Evolutionary conservation across 2,329 filamentous ascomycete genomes (phyloP).

Genomic region (Didymella sp.): DNA sequence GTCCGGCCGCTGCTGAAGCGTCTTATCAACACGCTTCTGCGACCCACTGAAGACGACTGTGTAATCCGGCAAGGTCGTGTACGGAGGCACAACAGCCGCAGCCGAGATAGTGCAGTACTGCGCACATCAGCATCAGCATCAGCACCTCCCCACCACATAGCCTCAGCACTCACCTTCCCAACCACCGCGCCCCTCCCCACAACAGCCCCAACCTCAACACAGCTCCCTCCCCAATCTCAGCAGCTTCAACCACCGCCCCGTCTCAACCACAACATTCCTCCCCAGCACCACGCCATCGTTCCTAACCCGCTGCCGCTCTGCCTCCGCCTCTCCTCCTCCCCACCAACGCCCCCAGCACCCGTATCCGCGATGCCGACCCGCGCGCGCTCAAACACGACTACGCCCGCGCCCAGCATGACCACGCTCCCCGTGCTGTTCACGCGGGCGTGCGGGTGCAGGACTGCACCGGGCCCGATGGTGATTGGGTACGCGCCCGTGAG

Average conservation of each 20-base stretch:
- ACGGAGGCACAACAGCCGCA: slow-evolving; percentile 43
- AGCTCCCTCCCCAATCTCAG: slow-evolving; percentile 48
- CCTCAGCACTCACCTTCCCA: slow-evolving; percentile 49
- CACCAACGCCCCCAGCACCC: slow-evolving; percentile 20
- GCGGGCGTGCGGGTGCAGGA: slow-evolving; percentile 83
- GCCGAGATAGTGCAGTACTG: slow-evolving; percentile 56
- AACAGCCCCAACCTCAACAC: slow-evolving; percentile 45
- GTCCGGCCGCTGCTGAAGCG: slow-evolving; percentile 43
- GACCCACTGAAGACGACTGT: slow-evolving; percentile 54
- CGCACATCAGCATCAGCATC: neutral
- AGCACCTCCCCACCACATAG: neutral
- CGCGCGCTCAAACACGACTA: slow-evolving; percentile 76
- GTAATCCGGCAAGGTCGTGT: slow-evolving; percentile 53
- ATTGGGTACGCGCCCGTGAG: slow-evolving; percentile 77
- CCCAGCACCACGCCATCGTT: slow-evolving; percentile 48
- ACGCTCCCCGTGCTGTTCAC: slow-evolving; percentile 52
- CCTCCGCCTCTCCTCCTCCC: slow-evolving; percentile 21
- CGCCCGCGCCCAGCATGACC: slow-evolving; percentile 58
- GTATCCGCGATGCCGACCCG: slow-evolving; percentile 39
- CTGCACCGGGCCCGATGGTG: slow-evolving; percentile 75
- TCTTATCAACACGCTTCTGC: slow-evolving; percentile 50
- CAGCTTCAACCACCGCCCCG: slow-evolving; percentile 51
- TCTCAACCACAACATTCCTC: slow-evolving; percentile 54
- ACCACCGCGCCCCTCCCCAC: slow-evolving; percentile 46
- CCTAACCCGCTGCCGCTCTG: neutral